phyloP scores from a whole-genome alignment of 768 basidiomycete species.

The Imleria badia region DNA sequence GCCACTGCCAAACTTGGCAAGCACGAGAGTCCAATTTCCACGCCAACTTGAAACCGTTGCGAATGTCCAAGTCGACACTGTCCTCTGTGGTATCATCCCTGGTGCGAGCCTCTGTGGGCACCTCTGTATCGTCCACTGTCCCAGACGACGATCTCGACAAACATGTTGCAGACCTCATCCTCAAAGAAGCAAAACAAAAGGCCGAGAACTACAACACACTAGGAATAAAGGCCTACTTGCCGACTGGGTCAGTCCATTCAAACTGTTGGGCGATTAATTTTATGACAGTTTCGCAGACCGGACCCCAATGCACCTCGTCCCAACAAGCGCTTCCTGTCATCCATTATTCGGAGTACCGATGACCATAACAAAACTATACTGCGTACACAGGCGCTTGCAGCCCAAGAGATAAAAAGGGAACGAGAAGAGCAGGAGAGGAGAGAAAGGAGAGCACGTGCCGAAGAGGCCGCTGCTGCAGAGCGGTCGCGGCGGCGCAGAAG shows the following conservation, averaged over 20 bases:
- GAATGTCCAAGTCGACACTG: conserved; percentile 54
- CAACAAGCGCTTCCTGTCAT: conserved; percentile 79
- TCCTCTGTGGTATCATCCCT: conserved; percentile 84
- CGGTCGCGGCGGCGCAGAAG: conserved; percentile 42
- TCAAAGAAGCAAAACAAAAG: conserved; percentile 91
- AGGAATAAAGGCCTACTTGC: conserved; percentile 79
- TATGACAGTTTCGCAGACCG: conserved; percentile 37
- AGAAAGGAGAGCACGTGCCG: conserved; percentile 64
- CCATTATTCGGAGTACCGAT: conserved; percentile 91
- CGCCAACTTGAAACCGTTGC: conserved; percentile 1
- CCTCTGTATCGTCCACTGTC: conserved; percentile 54
- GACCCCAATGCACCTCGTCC: conserved; percentile 76
- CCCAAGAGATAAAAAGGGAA: conserved; percentile 69
- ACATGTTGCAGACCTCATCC: conserved; percentile 88
- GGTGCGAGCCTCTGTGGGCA: conserved; percentile 76
- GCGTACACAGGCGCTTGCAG: conserved; percentile 68
- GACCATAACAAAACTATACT: conserved; percentile 91
- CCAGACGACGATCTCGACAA: conserved; percentile 87
- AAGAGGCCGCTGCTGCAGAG: conserved; percentile 75
- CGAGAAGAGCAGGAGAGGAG: conserved; percentile 62
- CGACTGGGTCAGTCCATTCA: conserved; percentile 39
- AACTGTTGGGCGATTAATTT: background rate
- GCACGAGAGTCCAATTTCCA: conserved; percentile 18
- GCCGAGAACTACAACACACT: conserved; percentile 75
- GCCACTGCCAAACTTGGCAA: conserved; percentile 10